Conservation (phyloP, 1,284 basidiomycete genomes). For the Cutaneotrichosporon cyanovorans region DNA sequence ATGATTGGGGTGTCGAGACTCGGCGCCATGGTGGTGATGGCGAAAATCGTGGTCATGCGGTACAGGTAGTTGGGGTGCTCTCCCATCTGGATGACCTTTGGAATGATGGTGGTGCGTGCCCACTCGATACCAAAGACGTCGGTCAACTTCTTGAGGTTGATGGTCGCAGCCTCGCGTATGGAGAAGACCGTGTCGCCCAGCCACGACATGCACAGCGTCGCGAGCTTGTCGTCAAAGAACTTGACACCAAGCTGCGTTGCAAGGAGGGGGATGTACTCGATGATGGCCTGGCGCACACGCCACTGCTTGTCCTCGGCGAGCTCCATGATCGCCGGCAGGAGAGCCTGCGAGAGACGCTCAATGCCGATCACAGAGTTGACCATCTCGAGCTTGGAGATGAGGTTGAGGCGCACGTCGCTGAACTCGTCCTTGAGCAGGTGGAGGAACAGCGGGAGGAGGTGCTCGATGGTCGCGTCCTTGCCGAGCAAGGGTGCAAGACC, state of each 20-base stretch:
- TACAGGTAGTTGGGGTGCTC: constrained; percentile 95
- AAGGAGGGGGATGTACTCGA: constrained; percentile 95
- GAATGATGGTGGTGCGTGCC: constrained; percentile 90
- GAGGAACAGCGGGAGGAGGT: constrained; percentile 92
- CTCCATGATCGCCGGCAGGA: constrained; percentile 95
- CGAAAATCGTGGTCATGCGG: constrained; percentile 98
- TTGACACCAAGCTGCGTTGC: constrained; percentile 92
- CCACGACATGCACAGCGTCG: constrained; percentile 98
- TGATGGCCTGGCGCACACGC: constrained; percentile 99
- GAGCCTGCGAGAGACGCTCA: constrained; percentile 86
- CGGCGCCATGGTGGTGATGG: constrained; percentile 95
- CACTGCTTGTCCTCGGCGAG: constrained; percentile 99
- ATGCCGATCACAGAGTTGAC: constrained; percentile 99
- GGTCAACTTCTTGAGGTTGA: constrained; percentile 94
- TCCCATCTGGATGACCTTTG: constrained; percentile 97
- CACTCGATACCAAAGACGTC: constrained; percentile 99
- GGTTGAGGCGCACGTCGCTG: constrained; percentile 93
- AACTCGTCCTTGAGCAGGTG: constrained; percentile 98
- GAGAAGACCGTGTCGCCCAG: constrained; percentile 96
- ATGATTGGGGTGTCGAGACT: constrained; percentile 84
- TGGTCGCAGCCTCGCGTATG: constrained; percentile 93
- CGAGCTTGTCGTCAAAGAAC: constrained; percentile 97
- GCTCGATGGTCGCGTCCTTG: constrained; percentile 90
- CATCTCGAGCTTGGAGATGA: constrained; percentile 97
- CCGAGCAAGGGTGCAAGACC: constrained; percentile 94